Evolutionary conservation across 139 green algal species (phyloP).

Genomic region (Chlorella sp.): DNA sequence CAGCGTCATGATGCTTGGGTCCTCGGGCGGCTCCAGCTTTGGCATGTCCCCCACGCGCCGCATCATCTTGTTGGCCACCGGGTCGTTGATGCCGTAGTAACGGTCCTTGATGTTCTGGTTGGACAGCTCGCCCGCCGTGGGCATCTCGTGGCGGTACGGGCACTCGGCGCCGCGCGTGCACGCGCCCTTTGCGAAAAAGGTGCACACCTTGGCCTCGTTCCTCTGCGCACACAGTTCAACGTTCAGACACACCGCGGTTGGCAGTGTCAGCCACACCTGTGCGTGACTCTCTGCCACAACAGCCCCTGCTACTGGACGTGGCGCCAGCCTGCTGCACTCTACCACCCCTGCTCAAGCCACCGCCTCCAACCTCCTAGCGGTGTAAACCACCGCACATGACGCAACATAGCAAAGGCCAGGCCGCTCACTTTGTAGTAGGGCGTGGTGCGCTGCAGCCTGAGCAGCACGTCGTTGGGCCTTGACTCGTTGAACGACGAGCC

Average conservation of each 20-base stretch:
- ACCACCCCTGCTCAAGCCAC: no score
- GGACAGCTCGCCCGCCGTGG: slow-evolving; percentile 48
- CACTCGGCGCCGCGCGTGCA: slow-evolving; percentile 95
- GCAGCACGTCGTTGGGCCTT: slow-evolving; percentile 67
- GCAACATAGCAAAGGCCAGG: no score
- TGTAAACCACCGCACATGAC: no score
- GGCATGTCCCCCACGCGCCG: slow-evolving; percentile 51
- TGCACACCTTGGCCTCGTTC: slow-evolving; percentile 91
- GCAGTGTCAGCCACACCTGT: no score
- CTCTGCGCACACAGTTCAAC: no score
- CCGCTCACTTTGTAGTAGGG: slow-evolving; percentile 97
- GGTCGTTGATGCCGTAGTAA: slow-evolving; percentile 98
- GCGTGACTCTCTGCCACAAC: no score
- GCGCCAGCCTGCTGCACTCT: no score
- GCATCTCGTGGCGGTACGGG: slow-evolving; percentile 64
- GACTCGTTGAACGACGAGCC: slow-evolving; percentile 41
- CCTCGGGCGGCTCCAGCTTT: slow-evolving; percentile 80
- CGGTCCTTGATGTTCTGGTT: slow-evolving; percentile 96
- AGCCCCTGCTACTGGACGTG: no score
- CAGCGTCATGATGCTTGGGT: slow-evolving; percentile 85
- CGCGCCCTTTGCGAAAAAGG: slow-evolving; percentile 86
- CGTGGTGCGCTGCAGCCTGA: slow-evolving; percentile 76
- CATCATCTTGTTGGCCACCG: slow-evolving; percentile 93
- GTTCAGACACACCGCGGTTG: neutral
- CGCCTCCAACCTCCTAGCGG: no score